Conservation (phyloP, 2,329 filamentous ascomycete species). For the Rachicladosporium sp. region DNA sequence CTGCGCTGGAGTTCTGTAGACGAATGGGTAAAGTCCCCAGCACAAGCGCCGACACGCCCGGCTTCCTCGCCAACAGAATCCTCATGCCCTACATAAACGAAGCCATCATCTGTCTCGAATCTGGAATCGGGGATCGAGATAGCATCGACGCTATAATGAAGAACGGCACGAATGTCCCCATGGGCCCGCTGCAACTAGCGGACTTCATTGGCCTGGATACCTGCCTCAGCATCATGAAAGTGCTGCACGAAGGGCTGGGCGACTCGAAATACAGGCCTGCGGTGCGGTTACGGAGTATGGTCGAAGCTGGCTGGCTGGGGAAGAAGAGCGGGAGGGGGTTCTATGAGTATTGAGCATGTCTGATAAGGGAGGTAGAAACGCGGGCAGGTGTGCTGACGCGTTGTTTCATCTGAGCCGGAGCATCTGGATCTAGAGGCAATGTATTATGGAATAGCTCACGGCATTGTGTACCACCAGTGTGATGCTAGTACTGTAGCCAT, state of each 20-base stretch:
- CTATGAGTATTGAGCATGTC: conserved; percentile 36
- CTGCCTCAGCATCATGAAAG: conserved; percentile 93
- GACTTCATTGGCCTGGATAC: conserved; percentile 98
- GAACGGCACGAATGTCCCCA: conserved; percentile 95
- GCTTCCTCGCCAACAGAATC: conserved; percentile 92
- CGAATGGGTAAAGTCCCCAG: conserved; percentile 89
- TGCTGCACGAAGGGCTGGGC: conserved; percentile 78
- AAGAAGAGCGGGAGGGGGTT: conserved; percentile 97
- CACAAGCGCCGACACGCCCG: conserved; percentile 76
- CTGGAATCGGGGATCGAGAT: conserved; percentile 74
- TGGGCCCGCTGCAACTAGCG: conserved; percentile 86
- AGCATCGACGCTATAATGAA: conserved; percentile 98
- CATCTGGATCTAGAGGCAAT: no score
- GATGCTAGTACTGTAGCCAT: no score
- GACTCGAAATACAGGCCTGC: conserved; percentile 93
- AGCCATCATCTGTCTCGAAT: conserved; percentile 90
- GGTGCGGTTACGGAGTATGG: conserved; percentile 83
- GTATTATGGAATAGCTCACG: no score
- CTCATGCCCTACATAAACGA: conserved; percentile 99
- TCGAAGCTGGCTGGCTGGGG: conserved; percentile 92
- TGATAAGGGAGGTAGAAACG: no score
- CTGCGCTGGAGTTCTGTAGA: conserved; percentile 73
- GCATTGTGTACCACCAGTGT: no score
- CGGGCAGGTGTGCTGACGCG: no score
- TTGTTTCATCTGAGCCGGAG: no score